Base-by-base conservation (phyloP, 2,329 filamentous ascomycete genomes). In the Leptosphaerulina australis region DNA sequence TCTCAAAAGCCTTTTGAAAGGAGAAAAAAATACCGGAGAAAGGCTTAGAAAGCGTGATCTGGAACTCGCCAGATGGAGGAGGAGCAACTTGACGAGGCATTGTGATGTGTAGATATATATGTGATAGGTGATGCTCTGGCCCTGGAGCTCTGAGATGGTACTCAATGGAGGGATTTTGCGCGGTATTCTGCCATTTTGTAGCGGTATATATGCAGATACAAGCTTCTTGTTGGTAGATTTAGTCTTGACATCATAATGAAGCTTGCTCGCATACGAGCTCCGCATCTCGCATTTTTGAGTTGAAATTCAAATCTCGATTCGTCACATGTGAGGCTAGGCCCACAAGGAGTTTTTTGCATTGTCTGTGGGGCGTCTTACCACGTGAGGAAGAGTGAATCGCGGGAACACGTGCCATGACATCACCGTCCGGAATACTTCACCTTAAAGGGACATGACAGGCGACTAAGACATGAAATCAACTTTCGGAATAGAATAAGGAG, bases 21-120 rank as follows among this genome's bases (percentile, higher is more conserved):
- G 11, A 25, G 24, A 5, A 2, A 18, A 22, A 18, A 20, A 50
- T 59, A 60, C 73, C 74, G 7, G 52, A 54, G 39, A 62, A 64
- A 1, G 59, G 59, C 54, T 61, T 59, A 28, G 53, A 58, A 1
- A 66, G 49, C 5, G 58, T 53, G 17, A 87, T 86, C 57, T 97
- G 94, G 91, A 82, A 84, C 53, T 86, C 93, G 50, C 86, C 88
- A 53, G 86, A 90, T 66, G 93, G 93, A 43, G 92, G 93, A 37
- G 93, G 93, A 49, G 93, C 61, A 21, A 62, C 56, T 56, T 56
- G 56, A 44, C 58, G 61, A 58, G 63, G 61, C 61, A 66, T 65
- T 20, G 47, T 60, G 43, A 26, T 35, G 5, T 4, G 22, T 22
- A n/a, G 11, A 38, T 4, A 4, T 29, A 5, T 38, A 28, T 9